Conservation (phyloP, 495 filamentous ascomycete genomes). For the Opeltia flavorubescens region DNA sequence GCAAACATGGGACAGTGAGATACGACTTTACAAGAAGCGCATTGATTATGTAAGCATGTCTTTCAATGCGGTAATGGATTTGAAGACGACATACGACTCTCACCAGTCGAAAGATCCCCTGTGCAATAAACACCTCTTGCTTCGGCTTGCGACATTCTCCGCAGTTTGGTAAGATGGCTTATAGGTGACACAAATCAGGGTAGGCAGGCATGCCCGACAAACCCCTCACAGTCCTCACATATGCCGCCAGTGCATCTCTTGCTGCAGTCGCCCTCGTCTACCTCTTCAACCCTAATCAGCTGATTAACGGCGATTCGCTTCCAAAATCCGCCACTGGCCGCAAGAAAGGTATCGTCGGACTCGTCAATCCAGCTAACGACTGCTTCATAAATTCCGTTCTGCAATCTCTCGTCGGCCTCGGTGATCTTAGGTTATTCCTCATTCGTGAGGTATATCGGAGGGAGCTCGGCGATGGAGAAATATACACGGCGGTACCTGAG, state of each 20-base stretch:
- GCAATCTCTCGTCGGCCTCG: slow-evolving; percentile 89
- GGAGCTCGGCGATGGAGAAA: slow-evolving; percentile 53
- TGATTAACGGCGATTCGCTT: slow-evolving; percentile 65
- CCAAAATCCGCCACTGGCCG: slow-evolving; percentile 42
- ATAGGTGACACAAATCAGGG: slow-evolving; percentile 7
- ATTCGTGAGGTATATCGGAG: slow-evolving; percentile 79
- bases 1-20: no score
- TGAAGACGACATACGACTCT: no score
- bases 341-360: slow-evolving; percentile 80
- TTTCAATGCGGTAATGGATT: no score
- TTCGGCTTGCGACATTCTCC: background rate
- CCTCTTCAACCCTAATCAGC: slow-evolving; percentile 90
- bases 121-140: no score
- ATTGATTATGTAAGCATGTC: no score
- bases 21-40: no score
- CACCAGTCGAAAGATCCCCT: no score
- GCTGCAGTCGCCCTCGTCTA: slow-evolving; percentile 94
- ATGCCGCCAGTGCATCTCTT: slow-evolving; percentile 89
- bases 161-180: slow-evolving; percentile 2
- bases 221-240: slow-evolving; percentile 72
- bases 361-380: slow-evolving; percentile 88
- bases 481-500: slow-evolving; percentile 46
- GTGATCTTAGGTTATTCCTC: slow-evolving; percentile 76
- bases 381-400: slow-evolving; percentile 98
- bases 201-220: slow-evolving; percentile 63